A percentile compares a stretch with the other conserved stretches of the same genome.
Evolutionary conservation across 139 green algal species (phyloP).

Genomic region (Spirogloea muscicola): DNA sequence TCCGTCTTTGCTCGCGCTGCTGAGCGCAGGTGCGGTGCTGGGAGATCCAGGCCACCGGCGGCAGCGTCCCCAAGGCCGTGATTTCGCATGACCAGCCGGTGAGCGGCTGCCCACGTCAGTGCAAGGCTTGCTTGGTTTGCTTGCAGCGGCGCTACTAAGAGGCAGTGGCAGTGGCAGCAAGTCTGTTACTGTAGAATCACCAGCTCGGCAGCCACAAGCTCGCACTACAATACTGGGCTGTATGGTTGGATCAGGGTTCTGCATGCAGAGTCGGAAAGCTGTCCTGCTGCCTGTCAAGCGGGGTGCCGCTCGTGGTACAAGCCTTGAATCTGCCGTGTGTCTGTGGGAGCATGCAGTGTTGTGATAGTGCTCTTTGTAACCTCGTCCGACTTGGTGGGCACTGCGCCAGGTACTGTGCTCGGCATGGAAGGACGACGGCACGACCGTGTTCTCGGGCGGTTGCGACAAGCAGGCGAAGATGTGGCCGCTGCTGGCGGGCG

Average conservation of each 20-base stretch:
- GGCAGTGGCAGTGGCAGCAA: not conserved
- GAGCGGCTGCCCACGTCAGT: not conserved
- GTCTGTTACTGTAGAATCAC: not conserved
- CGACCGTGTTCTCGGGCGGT: constrained; percentile 69
- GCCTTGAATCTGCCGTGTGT: not conserved
- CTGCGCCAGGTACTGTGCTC: constrained; percentile 77
- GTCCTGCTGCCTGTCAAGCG: not conserved
- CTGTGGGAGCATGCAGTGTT: not conserved
- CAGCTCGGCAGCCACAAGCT: not conserved
- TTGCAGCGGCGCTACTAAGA: not conserved
- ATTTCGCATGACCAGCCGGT: constrained; percentile 51
- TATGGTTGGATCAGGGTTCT: not conserved
- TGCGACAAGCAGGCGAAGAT: constrained; percentile 90
- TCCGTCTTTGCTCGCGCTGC: not conserved
- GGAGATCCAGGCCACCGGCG: constrained; percentile 63
- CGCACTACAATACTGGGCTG: not conserved
- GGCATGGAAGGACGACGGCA: constrained; percentile 80
- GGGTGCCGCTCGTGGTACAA: not conserved
- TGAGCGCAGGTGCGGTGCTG: constrained; percentile 66
- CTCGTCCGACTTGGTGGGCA: too few relatives aligned
- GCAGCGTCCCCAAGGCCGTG: constrained; percentile 71
- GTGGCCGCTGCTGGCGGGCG: constrained; percentile 86
- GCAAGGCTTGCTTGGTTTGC: not conserved
- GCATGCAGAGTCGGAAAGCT: not conserved
- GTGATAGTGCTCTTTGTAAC: too few relatives aligned